These are phyloP conservation scores for Syncephalis plumigaleata DNA, from an alignment of 371 early-diverging fungal species.

Conservation along the genomic window DNA sequence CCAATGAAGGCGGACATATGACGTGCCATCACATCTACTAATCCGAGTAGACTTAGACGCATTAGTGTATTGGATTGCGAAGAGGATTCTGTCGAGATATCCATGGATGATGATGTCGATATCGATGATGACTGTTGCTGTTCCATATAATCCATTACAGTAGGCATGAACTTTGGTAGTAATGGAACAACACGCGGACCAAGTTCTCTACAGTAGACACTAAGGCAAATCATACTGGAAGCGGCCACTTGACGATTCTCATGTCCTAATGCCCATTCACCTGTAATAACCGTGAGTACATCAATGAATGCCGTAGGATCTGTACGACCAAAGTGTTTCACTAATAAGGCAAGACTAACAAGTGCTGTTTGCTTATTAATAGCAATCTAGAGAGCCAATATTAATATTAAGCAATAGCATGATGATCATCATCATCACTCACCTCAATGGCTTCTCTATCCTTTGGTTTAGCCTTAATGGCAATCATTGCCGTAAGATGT, in stretches of 20 bases:
- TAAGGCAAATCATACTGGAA: slow-evolving; percentile 52
- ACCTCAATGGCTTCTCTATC: no score
- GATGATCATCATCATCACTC: no score
- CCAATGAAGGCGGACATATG: neutral
- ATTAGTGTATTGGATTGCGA: slow-evolving; percentile 8
- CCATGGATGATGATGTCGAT: no score
- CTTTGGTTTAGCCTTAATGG: slow-evolving; percentile 1
- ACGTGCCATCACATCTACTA: neutral
- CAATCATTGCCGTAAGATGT: slow-evolving; percentile 12
- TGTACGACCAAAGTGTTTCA: slow-evolving; percentile 36
- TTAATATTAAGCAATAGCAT: no score
- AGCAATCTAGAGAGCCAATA: slow-evolving; percentile 3
- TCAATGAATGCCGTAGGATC: slow-evolving; percentile 40
- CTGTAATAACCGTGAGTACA: slow-evolving; percentile 36
- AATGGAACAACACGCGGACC: slow-evolving; percentile 69
- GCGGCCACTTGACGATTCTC: slow-evolving; percentile 40
- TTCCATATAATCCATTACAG: slow-evolving; percentile 13
- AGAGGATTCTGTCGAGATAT: slow-evolving; percentile 3
- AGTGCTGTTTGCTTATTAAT: slow-evolving; percentile 67
- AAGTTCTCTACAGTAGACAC: slow-evolving; percentile 51
- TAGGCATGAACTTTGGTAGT: slow-evolving; percentile 72
- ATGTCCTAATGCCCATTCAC: slow-evolving; percentile 26
- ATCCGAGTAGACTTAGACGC: slow-evolving; percentile 1
- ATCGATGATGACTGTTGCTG: no score
- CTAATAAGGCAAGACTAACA: slow-evolving; percentile 57